phyloP scores from a whole-genome alignment of 495 filamentous ascomycete species.

The Amniculicola lignicola region DNA sequence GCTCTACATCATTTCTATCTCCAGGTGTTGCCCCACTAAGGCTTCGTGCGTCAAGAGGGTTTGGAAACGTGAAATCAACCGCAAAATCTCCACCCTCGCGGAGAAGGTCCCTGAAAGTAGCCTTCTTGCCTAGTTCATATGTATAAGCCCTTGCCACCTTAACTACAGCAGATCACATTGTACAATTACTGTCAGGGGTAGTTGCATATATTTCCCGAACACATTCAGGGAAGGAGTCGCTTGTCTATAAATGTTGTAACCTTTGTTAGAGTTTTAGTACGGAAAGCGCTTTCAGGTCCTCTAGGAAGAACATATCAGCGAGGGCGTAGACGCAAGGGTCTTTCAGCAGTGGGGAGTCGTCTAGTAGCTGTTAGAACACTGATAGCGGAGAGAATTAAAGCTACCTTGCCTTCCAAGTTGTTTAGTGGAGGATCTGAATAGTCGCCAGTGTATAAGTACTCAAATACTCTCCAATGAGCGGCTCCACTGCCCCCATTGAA shows the following conservation, averaged over 20 bases:
- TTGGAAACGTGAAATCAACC: too few species aligned
- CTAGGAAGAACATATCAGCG: conserved; percentile 18
- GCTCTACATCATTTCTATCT: too few species aligned
- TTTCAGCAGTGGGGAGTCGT: conserved; percentile 9
- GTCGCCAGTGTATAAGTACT: conserved; percentile 17
- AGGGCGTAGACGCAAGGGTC: conserved; percentile 12
- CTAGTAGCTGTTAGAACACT: conserved; percentile 8
- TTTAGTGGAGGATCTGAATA: conserved; percentile 4
- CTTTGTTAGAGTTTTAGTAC: conserved; percentile 7
- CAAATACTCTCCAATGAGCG: conserved; percentile 15
- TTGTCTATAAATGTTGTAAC: conserved; percentile 9
- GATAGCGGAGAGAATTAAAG: not conserved
- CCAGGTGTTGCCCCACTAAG: too few species aligned
- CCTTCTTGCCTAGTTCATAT: too few species aligned
- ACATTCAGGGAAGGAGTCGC: conserved; percentile 15
- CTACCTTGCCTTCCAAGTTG: conserved; percentile 6
- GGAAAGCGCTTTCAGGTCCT: conserved; percentile 10
- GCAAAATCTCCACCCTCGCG: conserved; percentile 15
- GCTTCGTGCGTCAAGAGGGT: too few species aligned
- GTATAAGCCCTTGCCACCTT: too few species aligned
- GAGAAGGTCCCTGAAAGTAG: conserved; percentile 8
- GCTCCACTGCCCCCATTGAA: conserved; percentile 8
- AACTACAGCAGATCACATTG: conserved; percentile 1
- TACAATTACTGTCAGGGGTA: conserved; percentile 5
- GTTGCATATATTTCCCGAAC: conserved; percentile 10